Percentiles rank a stretch among this genome's conserved stretches.
Evolutionary conservation across 2,329 filamentous ascomycete species (phyloP).

Genomic region (Eutypa lata): DNA sequence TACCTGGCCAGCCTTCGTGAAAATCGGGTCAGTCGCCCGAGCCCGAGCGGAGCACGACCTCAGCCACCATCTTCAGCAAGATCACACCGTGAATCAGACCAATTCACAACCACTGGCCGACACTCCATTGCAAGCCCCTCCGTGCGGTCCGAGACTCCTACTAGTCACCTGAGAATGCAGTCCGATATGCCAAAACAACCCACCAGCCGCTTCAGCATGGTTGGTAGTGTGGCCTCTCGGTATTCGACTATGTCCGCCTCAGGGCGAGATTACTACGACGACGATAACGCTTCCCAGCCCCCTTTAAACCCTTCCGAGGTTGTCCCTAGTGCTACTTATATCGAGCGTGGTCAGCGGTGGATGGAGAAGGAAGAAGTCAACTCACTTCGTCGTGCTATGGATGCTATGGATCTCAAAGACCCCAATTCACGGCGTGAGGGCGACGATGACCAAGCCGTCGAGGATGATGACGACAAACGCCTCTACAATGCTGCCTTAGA

Average conservation of each 20-base stretch:
- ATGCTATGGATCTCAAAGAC: slow-evolving; percentile 63
- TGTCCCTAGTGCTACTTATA: slow-evolving; percentile 65
- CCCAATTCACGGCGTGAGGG: slow-evolving; percentile 20
- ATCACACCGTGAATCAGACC: slow-evolving; percentile 28
- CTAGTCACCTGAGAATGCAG: slow-evolving; percentile 30
- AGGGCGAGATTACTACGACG: slow-evolving; percentile 53
- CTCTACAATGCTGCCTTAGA: slow-evolving; percentile 69
- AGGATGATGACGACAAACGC: slow-evolving; percentile 53
- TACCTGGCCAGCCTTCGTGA: slow-evolving; percentile 71
- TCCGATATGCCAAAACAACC: slow-evolving; percentile 28
- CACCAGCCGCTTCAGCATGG: slow-evolving; percentile 38
- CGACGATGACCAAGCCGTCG: slow-evolving; percentile 19
- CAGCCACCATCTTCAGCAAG: slow-evolving; percentile 38
- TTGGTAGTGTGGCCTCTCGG: slow-evolving; percentile 47
- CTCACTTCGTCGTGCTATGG: slow-evolving; percentile 68
- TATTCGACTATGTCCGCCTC: slow-evolving; percentile 43
- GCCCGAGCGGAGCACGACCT: slow-evolving; percentile 70
- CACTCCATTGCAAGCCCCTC: slow-evolving; percentile 27
- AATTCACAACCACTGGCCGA: slow-evolving; percentile 15
- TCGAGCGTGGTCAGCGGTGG: slow-evolving; percentile 71
- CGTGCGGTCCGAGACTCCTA: slow-evolving; percentile 29
- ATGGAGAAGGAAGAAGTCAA: slow-evolving; percentile 77
- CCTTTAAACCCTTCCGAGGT: slow-evolving; percentile 58
- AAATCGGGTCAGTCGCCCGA: slow-evolving; percentile 64
- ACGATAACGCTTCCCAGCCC: slow-evolving; percentile 33